Percentiles rank a stretch among this genome's conserved stretches.
phyloP scores from a whole-genome alignment of 805 yeast genomes.

The Blastobotrys americana region DNA sequence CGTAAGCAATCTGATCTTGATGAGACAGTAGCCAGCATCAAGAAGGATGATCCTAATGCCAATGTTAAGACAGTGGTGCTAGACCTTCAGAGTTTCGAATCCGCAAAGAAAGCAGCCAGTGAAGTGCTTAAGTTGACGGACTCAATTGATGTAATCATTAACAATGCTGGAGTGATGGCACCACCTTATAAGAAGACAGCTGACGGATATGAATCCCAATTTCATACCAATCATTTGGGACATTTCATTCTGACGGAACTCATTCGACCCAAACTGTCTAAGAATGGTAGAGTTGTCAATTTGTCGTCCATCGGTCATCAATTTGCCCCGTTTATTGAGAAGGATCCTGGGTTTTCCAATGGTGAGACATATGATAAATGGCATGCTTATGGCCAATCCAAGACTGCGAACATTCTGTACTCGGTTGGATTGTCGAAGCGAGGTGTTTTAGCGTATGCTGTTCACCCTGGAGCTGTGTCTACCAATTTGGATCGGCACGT shows the following conservation, averaged over 20 bases:
- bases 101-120: constrained; percentile 14
- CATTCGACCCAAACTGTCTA: constrained; percentile 6
- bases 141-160: constrained; percentile 52
- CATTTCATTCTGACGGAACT: constrained; percentile 61
- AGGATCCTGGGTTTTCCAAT: constrained; percentile 9
- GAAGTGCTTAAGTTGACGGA: constrained; percentile 11
- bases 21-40: constrained; percentile 7
- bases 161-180: constrained; percentile 79
- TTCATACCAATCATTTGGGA: constrained; percentile 71
- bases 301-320: constrained; percentile 7
- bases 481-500: constrained; percentile 13
- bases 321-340: constrained; percentile 10
- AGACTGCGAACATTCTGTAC: constrained; percentile 12
- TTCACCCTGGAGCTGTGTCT: constrained; percentile 13
- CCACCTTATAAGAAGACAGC: constrained; percentile 58
- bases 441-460: constrained; percentile 8
- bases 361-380: constrained; percentile 9
- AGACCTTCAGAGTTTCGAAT: constrained; percentile 14
- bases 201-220: constrained; percentile 70
- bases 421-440: constrained; percentile 4
- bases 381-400: constrained; percentile 14
- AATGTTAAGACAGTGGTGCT: constrained; percentile 7
- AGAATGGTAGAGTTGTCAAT: constrained; percentile 7
- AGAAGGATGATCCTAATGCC: constrained; percentile 9
- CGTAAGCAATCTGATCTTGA: constrained; percentile 6